Evolutionary conservation across 176 grass and related monocot species (phyloP), one percentile per base, ranked within the genome.

Genomic region (Zea luxurians): DNA sequence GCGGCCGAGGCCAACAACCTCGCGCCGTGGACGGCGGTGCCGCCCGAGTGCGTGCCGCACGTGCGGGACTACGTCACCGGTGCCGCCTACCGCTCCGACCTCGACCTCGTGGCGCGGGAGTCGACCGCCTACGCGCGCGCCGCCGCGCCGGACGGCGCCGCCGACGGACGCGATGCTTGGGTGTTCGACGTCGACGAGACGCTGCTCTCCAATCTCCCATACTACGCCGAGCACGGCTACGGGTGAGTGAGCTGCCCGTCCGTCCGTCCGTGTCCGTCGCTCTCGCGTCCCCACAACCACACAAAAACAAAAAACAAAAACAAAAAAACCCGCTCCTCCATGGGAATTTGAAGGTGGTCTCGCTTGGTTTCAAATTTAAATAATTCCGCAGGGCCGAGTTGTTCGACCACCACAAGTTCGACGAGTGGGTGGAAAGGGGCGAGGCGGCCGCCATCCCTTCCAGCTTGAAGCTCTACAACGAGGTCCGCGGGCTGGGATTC

Each of bases 121-220:
- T 84, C 91, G 11, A 48, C 83, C 12, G 85, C 77, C 13, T 87
- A 91, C 87, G 84, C 84, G 20, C 72, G 82, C 41, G 37, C 70
- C 5, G 42, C 81, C 4, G 41, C 84, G 8, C 10, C 37, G 4
- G 34, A 27, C 3, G 35, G 68, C 37, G 77, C 2, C 20, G 70
- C 1, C n/a, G 86, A 78, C 61, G 78, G 70, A 13, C 37, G 66
- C 61, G 82, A 86, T 70, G 94, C 79, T 0, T 97, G 94, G 94
- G 78, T 91, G 10, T 93, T 97, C 83, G 94, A 97, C 74, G 62
- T 97, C 48, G 94, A 97, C 77, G 94, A 93, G 76, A 97, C 91
- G 74, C 86, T 93, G 63, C 84, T 91, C 43, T 97, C 90, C 63
- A 93, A 93, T 75, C 68, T 91, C 21, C 91, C 91, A 6, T 93